Evolutionary conservation across 768 basidiomycete species (phyloP), one percentile per base, ranked within the genome.

Genomic region (Mrakia gelida): DNA sequence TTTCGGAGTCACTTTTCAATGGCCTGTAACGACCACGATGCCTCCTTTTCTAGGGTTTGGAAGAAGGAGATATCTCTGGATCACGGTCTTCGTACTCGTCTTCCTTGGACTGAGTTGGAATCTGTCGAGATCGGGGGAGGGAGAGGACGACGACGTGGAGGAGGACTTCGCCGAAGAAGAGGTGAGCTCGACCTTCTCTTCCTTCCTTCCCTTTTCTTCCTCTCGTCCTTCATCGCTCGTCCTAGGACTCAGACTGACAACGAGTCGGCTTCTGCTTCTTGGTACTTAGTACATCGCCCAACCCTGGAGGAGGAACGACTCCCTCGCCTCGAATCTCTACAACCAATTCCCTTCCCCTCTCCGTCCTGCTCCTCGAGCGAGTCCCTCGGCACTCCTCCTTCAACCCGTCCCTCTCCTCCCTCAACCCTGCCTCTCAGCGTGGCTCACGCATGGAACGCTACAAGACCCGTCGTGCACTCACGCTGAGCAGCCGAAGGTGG

Each of bases 361-460:
- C 26, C 56, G 21, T 59, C 28, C 59, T 59, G n/a, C 59, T 59
- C 59, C 26, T 59, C 59, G 59, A n/a, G 45, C 45, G n/a, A n/a
- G n/a, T 59, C n/a, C 6, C 59, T 16, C 52, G 52, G 5, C 52
- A 54, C 16, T 23, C n/a, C 28, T 26, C 28, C 59, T 59, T 23
- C 59, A 59, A 28, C 28, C 59, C 28, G 59, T 59, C 59, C 59
- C 59, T 59, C 59, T 59, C 59, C 59, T 59, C 59, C 59, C 59
- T 4, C 59, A 59, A 28, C 59, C 59, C 0, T 59, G 59, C 13
- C 59, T 59, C 59, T 59, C 59, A 1, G 59, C 11, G 28, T 59
- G 59, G 59, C 59, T 59, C 59, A 59, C 59, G n/a, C 59, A 59
- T 15, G 59, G 59, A n/a, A 59, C 59, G 4, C 59, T 59, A 7